Evolutionary conservation across 257 asterid species (phyloP).

Genomic region (Nicotiana benthamiana): DNA sequence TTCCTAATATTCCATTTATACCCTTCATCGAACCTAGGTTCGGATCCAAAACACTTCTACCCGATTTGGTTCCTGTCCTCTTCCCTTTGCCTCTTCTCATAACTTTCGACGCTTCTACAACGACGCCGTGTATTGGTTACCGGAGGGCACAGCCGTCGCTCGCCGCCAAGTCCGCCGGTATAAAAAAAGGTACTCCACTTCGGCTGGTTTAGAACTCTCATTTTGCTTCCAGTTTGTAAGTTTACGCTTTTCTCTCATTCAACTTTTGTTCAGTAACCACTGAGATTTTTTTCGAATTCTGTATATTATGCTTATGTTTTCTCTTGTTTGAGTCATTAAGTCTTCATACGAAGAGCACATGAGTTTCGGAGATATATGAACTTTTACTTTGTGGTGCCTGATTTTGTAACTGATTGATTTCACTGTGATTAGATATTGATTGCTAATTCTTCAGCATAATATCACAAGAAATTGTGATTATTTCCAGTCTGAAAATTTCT

Average conservation of each 20-base stretch:
- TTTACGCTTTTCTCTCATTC: background rate
- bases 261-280: background rate
- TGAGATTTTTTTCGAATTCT: background rate
- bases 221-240: slow-evolving; percentile 4
- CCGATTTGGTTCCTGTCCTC: background rate
- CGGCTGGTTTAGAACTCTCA: background rate
- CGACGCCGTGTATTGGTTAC: background rate
- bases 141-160: background rate
- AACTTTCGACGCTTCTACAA: background rate
- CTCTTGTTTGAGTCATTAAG: background rate
- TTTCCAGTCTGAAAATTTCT: no score
- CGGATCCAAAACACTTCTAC: background rate
- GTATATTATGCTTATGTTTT: background rate
- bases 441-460: background rate
- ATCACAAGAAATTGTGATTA: background rate
- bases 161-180: background rate
- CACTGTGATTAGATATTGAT: background rate
- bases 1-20: background rate
- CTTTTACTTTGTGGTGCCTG: background rate
- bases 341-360: background rate
- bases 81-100: background rate
- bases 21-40: background rate
- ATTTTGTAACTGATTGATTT: background rate
- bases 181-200: background rate
- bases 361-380: background rate